phyloP scores from a whole-genome alignment of 768 basidiomycete genomes.

The Kwoniella sp. region DNA sequence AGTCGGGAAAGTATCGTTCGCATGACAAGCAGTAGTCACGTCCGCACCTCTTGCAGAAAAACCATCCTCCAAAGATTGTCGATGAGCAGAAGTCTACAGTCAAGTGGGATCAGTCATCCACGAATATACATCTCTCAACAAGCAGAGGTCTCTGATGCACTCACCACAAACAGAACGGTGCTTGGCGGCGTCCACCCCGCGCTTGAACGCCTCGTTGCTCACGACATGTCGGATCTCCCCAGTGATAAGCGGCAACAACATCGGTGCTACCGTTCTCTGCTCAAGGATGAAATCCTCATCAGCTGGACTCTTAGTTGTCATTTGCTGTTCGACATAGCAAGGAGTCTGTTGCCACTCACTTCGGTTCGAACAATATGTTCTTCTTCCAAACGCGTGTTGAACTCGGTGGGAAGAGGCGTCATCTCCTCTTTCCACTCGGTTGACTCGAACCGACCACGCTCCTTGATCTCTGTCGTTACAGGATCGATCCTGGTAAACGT shows the following conservation, averaged over 20 bases:
- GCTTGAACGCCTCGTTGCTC: conserved; percentile 37
- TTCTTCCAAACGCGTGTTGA: conserved; percentile 36
- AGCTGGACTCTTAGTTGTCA: neutral
- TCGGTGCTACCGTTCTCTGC: conserved; percentile 46
- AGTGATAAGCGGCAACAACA: conserved; percentile 47
- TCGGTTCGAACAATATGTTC: conserved; percentile 38
- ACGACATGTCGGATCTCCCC: conserved; percentile 46
- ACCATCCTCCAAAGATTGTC: conserved; percentile 83
- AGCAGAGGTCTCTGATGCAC: neutral
- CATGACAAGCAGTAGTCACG: conserved; percentile 88
- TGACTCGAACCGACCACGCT: conserved; percentile 40
- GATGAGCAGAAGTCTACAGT: conserved; percentile 85
- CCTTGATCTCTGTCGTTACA: conserved; percentile 38
- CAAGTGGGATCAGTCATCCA: neutral
- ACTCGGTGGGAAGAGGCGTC: conserved; percentile 41
- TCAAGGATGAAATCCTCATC: neutral
- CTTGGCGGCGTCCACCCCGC: conserved; percentile 41
- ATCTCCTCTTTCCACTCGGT: conserved; percentile 32
- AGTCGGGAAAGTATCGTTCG: conserved; percentile 67
- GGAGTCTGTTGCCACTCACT: conserved; percentile 27
- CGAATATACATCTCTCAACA: neutral
- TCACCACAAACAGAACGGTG: conserved; percentile 48
- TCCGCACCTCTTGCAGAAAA: conserved; percentile 89
- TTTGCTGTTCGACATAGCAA: neutral
- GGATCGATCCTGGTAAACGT: conserved; percentile 37